These are phyloP conservation scores for Solanum piurae DNA, from an alignment of 257 asterid genomes.

Conservation along the genomic window DNA sequence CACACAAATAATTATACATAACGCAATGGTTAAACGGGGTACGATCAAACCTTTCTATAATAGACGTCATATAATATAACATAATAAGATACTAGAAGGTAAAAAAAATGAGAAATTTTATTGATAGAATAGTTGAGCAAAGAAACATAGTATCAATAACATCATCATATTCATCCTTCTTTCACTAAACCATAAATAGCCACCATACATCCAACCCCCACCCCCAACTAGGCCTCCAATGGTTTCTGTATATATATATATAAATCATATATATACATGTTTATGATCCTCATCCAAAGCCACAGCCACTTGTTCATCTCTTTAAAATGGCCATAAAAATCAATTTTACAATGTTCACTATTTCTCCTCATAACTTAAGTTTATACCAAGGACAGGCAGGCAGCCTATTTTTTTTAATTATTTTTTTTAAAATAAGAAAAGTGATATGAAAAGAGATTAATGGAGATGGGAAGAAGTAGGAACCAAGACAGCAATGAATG, in stretches of 20 bases:
- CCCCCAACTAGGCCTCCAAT: conserved; percentile 30
- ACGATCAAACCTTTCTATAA: not conserved
- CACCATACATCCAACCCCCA: conserved; percentile 21
- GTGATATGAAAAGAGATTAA: conserved; percentile 6
- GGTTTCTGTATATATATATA: conserved; percentile 25
- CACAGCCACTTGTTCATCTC: conserved; percentile 10
- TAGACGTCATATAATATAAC: rapidly evolving
- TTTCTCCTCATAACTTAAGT: conserved; percentile 17
- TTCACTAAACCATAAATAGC: conserved; percentile 29
- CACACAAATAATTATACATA: not conserved
- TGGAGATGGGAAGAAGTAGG: conserved; percentile 8
- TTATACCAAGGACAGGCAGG: conserved; percentile 12
- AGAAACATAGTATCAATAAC: conserved; percentile 32
- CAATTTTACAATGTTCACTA: conserved; percentile 32
- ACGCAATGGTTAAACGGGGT: not conserved
- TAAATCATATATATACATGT: conserved; percentile 33
- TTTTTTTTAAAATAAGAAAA: not conserved
- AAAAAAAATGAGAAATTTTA: conserved; percentile 12
- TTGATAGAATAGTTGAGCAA: conserved; percentile 41
- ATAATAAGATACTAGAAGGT: not conserved
- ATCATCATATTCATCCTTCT: conserved; percentile 37
- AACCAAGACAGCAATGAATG: conserved; percentile 31
- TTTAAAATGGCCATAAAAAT: conserved; percentile 10
- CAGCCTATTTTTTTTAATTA: not conserved
- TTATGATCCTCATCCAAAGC: conserved; percentile 29